Conservation (phyloP, 768 basidiomycete genomes). For the Mrakia frigida region DNA sequence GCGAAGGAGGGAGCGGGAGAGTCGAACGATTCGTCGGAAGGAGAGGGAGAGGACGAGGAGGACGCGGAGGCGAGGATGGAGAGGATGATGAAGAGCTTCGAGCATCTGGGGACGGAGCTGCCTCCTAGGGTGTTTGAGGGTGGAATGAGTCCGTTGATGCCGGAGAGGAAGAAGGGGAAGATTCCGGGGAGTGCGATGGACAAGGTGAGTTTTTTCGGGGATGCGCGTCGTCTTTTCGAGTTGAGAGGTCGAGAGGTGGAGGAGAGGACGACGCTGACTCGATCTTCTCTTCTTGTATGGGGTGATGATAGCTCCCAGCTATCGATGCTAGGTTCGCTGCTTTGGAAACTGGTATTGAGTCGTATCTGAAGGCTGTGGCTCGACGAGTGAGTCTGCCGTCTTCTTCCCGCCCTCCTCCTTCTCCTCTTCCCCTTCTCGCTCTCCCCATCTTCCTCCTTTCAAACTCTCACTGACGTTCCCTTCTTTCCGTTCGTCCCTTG, state of each 20-base stretch:
- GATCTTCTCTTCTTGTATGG: background rate
- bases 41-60: background rate
- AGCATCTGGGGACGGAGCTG: slow-evolving; percentile 2
- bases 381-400: background rate
- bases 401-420: background rate
- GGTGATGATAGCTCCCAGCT: background rate
- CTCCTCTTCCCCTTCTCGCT: background rate
- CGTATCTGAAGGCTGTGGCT: background rate
- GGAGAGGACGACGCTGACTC: too few relatives aligned
- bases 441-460: background rate
- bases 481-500: background rate
- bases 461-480: background rate
- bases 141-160: slow-evolving; percentile 11
- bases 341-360: background rate
- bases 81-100: slow-evolving; percentile 18
- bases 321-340: background rate
- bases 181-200: slow-evolving; percentile 13
- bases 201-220: background rate
- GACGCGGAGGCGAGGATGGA: background rate
- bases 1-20: background rate
- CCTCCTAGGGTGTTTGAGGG: slow-evolving; percentile 6
- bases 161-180: slow-evolving; percentile 16
- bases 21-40: slow-evolving; percentile 5
- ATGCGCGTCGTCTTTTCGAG: background rate
- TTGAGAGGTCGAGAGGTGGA: too few relatives aligned